These are phyloP conservation scores for Vaccinium corymbosum DNA, from an alignment of 148 eudicot genomes.

Conservation along the genomic window DNA sequence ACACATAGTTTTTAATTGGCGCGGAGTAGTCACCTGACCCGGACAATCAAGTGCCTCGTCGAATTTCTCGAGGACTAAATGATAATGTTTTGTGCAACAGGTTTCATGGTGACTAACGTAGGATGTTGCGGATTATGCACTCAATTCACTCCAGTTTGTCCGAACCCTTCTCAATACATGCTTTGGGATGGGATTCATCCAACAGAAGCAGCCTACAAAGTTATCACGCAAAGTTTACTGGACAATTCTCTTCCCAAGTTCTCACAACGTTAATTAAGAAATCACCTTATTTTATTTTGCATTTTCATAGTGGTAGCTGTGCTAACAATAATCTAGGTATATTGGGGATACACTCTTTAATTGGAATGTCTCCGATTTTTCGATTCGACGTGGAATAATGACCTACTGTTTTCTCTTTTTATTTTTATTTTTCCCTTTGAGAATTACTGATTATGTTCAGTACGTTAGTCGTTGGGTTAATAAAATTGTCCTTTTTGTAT, in stretches of 20 bases:
- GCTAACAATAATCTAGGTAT: background rate
- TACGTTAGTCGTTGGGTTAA: background rate
- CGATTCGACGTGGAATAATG: background rate
- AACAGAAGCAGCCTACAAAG: slow-evolving; percentile 1
- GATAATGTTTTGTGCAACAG: background rate
- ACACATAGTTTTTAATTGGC: background rate
- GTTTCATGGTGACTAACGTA: background rate
- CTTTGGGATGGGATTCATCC: background rate
- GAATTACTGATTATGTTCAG: background rate
- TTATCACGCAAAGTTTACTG: background rate
- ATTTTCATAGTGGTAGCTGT: background rate
- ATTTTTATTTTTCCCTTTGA: background rate
- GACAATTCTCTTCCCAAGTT: background rate
- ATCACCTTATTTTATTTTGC: background rate
- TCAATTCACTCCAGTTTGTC: background rate
- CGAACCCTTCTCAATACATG: background rate
- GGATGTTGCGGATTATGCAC: slow-evolving; percentile 1
- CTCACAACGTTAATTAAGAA: background rate
- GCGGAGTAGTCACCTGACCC: too few species aligned
- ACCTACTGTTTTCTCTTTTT: background rate
- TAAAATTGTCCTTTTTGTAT: background rate
- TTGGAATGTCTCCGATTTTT: background rate
- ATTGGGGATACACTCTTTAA: too few species aligned
- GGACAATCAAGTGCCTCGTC: too few species aligned
- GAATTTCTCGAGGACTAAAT: background rate